Base-by-base conservation (phyloP, 129 eudicot genomes). In the Flaveria brownii region DNA sequence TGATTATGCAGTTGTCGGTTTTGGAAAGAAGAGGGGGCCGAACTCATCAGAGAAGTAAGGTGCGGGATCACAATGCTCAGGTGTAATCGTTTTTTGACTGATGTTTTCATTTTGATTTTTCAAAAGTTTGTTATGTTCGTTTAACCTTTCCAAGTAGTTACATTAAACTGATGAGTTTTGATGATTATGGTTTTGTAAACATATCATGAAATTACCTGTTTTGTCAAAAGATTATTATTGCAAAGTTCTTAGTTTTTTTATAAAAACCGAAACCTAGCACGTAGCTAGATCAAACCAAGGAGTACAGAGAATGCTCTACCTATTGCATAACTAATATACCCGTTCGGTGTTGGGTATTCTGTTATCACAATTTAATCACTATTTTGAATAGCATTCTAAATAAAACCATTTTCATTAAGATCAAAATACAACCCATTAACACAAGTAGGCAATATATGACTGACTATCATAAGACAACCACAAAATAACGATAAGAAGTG, bases 1-100 rank as follows among this genome's bases (percentile, higher is more conserved):
- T 69, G 46, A 23, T 47, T 50, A 0, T 70, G 72, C 86, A 86
- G 90, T 86, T 81, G 90, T 86, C 59, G 87, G 86, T 18, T 86
- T 86, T 68, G 83, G 87, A 16, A 86, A 86, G 85, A 83, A 83
- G 87, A 83, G 87, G 49, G 87, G 90, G 13, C 87, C 90, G n/a
- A 86, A 86, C 84, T 84, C 90, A 55, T 86, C 87, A 2, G 86
- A 86, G 87, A 86, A 84, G 77, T 86, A 83, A 72, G 59, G 67
- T 14, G 33, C 23, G n/a, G 51, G 50, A 18, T 26, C 2, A 1
- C 41, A 36, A 36, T 41, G 65, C 5, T 16, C 7, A 5, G 14
- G 49, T 5, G 3, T 42, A 16, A 6, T 33, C 15, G 17, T 18
- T 64, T 22, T 18, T 51, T 16, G 36, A 61, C 22, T 47, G 42